phyloP scores from a whole-genome alignment of 1,284 basidiomycete species.

The Trametes versicolor region DNA sequence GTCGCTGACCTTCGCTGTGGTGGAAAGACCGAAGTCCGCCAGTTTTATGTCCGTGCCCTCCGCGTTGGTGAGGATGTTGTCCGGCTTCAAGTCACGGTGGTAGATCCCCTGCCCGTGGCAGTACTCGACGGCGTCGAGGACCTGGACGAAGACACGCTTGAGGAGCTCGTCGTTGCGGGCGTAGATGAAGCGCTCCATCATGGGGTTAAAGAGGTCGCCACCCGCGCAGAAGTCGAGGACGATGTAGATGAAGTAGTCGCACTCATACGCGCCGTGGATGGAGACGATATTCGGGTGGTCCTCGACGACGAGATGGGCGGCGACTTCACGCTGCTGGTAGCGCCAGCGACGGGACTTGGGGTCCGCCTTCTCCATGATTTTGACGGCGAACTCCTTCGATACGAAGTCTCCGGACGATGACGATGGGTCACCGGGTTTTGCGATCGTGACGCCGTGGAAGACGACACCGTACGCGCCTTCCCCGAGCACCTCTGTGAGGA shows the following conservation, averaged over 20 bases:
- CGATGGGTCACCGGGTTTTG: conserved; percentile 58
- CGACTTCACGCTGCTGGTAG: conserved; percentile 42
- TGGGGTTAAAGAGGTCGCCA: conserved; percentile 71
- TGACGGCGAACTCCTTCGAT: conserved; percentile 61
- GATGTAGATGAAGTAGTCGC: conserved; percentile 64
- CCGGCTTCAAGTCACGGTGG: conserved; percentile 79
- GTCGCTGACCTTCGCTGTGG: conserved; percentile 55
- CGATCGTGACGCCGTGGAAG: conserved; percentile 46
- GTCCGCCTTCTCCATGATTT: conserved; percentile 69
- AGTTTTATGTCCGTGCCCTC: conserved; percentile 60
- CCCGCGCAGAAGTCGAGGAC: conserved; percentile 70
- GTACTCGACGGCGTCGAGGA: conserved; percentile 69
- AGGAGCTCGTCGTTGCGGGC: conserved; percentile 59
- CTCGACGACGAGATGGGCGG: conserved; percentile 62
- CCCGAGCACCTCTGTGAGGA: conserved; percentile 57
- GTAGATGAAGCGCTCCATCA: conserved; percentile 59
- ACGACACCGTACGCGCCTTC: conserved; percentile 48
- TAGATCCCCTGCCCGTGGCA: conserved; percentile 69
- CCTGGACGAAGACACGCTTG: conserved; percentile 63
- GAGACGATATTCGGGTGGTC: conserved; percentile 66
- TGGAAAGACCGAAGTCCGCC: conserved; percentile 76
- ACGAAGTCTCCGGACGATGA: conserved; percentile 43
- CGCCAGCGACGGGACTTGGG: conserved; percentile 44
- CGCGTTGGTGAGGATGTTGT: conserved; percentile 68
- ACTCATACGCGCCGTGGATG: conserved; percentile 65